A percentile compares a stretch with the other conserved stretches of the same genome.
These are phyloP conservation scores for Plasmodium gaboni DNA, from an alignment of 169 alveolate species.

Conservation along the genomic window DNA sequence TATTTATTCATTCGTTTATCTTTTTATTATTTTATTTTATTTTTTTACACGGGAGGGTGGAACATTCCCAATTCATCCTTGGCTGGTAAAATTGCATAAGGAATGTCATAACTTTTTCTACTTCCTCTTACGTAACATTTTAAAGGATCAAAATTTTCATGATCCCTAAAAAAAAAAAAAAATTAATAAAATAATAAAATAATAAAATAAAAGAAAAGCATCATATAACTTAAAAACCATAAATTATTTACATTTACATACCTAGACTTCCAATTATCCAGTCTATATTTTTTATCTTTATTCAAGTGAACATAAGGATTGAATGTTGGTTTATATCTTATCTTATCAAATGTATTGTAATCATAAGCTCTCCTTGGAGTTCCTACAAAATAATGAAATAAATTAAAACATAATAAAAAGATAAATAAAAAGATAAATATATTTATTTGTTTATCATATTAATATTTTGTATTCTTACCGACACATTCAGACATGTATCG, in stretches of 20 bases:
- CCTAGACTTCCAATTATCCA: slow-evolving; percentile 93
- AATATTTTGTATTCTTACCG: slow-evolving; percentile 58
- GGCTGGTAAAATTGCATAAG: slow-evolving; percentile 85
- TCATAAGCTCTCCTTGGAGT: slow-evolving; percentile 91
- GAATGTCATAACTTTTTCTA: slow-evolving; percentile 85
- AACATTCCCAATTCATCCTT: slow-evolving; percentile 92
- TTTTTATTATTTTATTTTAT: background rate
- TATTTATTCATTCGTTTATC: background rate
- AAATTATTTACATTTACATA: slow-evolving; percentile 14
- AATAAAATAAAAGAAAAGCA: slow-evolving; percentile 1
- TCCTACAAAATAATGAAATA: slow-evolving; percentile 60
- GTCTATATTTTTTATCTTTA: slow-evolving; percentile 87
- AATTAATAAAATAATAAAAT: background rate
- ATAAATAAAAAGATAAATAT: background rate
- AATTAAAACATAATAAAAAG: background rate
- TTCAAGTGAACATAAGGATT: slow-evolving; percentile 90
- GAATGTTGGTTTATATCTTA: slow-evolving; percentile 88
- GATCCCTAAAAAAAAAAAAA: slow-evolving; percentile 79
- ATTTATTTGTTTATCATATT: background rate
- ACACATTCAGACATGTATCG: slow-evolving; percentile 87
- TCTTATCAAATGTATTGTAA: slow-evolving; percentile 86
- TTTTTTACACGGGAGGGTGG: slow-evolving; percentile 89
- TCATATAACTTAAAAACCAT: background rate
- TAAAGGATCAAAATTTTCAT: slow-evolving; percentile 89
- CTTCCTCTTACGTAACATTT: slow-evolving; percentile 90